Evolutionary conservation across 305 asterid genomes (phyloP), one percentile per base, ranked within the genome.

Genomic region (Plantago rigida): DNA sequence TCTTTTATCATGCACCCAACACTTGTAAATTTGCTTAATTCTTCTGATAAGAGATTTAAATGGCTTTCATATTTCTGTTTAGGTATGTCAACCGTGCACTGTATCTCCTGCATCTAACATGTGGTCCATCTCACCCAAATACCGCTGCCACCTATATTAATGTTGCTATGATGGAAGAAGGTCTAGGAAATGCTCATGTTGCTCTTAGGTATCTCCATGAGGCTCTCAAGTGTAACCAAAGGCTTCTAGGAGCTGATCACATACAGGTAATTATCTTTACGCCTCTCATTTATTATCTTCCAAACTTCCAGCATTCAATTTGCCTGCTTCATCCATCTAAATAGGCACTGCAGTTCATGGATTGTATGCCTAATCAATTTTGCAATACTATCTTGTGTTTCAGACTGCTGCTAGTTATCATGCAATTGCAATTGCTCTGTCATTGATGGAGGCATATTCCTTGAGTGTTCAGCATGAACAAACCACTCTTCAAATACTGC

Each of bases 131-230:
- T 70, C 96, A 85, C 73, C 96, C 96, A 60, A 87, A 85, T 71
- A 87, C 96, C 19, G 95, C 96, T 65, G 96, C 96, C 56, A 85
- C 95, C 48, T 87, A 87, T 64, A 87, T 88, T 48, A 88, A 88
- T 55, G 93, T 88, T 2, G 96, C 96, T 69, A 88, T 88, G 96
- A 88, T 88, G 96, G 95, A 88, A 81, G 96, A 88, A 79, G 96
- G 96, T 64, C 68, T 88, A 64, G 96, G 96, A 36, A 88, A 88
- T 75, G 96, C 76, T 65, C 96, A 88, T 69, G 77, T 88, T 69
- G 96, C 96, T 65, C 95, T 88, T 59, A 79, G 96, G 64, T 88
- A 88, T 77, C 96, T 88, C 67, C 96, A 88, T 42, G 93, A 88
- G 86, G 96, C 96, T 73, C 93, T 88, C 62, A 88, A 86, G 79